These are phyloP conservation scores for Paramecium tetraurelia DNA, from an alignment of 73 alveolate species.

Conservation along the genomic window DNA sequence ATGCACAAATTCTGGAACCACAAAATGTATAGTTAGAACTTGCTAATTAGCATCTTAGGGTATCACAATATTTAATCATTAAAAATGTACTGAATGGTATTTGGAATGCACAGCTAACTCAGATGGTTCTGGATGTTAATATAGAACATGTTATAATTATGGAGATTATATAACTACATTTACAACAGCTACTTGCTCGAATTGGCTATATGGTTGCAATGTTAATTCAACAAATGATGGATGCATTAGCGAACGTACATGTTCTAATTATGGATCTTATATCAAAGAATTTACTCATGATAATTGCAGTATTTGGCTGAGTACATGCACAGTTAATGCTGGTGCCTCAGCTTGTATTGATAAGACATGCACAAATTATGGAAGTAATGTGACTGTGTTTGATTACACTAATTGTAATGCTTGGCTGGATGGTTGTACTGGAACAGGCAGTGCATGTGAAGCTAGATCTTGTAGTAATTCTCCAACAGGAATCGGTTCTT, in stretches of 20 bases:
- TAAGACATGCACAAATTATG: slow-evolving; percentile 1
- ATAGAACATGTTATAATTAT: neutral
- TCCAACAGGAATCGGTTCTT: neutral
- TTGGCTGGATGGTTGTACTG: neutral
- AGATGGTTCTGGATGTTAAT: neutral
- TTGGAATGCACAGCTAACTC: neutral
- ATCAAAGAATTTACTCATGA: neutral
- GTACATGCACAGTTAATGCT: neutral
- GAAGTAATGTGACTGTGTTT: neutral
- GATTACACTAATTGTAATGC: neutral
- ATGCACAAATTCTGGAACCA: neutral
- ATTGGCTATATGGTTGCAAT: neutral
- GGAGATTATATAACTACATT: neutral
- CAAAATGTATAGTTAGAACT: slow-evolving; percentile 3
- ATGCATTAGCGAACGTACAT: neutral
- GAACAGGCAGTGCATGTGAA: neutral
- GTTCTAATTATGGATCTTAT: neutral
- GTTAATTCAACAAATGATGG: neutral
- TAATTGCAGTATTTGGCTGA: slow-evolving; percentile 19
- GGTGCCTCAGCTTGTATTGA: neutral
- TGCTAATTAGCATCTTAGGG: neutral
- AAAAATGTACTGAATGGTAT: neutral
- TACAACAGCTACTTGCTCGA: neutral
- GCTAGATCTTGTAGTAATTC: neutral
- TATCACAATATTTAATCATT: neutral